These are phyloP conservation scores for Trichoderma semiorbis DNA, from an alignment of 2,329 filamentous ascomycete genomes.

Conservation along the genomic window DNA sequence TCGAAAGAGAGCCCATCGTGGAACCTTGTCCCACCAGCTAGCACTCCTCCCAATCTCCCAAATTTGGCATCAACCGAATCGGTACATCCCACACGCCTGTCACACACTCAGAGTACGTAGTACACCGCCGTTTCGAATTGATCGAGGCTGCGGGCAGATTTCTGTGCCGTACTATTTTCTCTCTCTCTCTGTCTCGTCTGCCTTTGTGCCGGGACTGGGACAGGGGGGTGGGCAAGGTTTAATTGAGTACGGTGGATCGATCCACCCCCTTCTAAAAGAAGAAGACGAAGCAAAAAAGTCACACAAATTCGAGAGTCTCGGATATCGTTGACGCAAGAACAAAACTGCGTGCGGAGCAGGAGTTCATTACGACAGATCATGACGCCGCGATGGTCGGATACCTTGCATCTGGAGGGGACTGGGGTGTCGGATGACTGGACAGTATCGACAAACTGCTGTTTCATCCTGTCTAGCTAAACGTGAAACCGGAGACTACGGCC, in stretches of 20 bases:
- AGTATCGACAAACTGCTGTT: neutral
- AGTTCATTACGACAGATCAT: conserved; percentile 6
- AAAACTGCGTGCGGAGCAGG: conserved; percentile 9
- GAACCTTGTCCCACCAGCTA: conserved; percentile 5
- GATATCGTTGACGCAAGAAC: conserved; percentile 2
- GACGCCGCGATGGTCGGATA: neutral
- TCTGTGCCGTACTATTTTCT: conserved; percentile 12
- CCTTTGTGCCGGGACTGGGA: neutral
- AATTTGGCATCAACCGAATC: conserved; percentile 9
- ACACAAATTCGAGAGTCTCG: neutral
- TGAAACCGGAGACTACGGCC: neutral
- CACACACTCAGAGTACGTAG: neutral
- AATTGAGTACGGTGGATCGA: neutral
- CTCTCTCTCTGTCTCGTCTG: neutral
- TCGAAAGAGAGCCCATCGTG: neutral
- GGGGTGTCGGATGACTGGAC: neutral
- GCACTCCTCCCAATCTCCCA: conserved; percentile 10
- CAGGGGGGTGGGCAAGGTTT: neutral
- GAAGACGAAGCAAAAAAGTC: neutral
- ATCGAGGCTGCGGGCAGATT: conserved; percentile 15
- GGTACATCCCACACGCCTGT: conserved; percentile 2
- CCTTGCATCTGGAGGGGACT: neutral
- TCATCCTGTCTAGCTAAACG: neutral
- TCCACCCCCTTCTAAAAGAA: neutral
- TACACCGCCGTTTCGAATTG: conserved; percentile 16